A percentile compares a stretch with the other conserved stretches of the same genome.
Evolutionary conservation across 2,329 filamentous ascomycete species (phyloP).

Genomic region (Colletotrichum sp.): DNA sequence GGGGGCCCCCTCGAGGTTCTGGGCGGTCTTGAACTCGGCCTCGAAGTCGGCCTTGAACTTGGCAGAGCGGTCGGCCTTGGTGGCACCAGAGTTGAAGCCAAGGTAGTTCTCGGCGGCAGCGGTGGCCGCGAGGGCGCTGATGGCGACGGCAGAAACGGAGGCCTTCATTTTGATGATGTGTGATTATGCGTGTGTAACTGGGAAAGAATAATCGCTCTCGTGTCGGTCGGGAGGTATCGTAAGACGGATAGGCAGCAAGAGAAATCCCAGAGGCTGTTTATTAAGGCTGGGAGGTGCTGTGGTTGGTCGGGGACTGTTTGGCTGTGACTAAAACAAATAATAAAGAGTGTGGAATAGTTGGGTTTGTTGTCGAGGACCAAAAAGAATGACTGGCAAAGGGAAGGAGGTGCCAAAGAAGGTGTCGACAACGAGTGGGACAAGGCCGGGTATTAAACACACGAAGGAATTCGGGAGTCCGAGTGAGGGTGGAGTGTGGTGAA

Average conservation of each 20-base stretch:
- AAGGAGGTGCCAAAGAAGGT: background rate
- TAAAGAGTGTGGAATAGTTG: conserved; percentile 11
- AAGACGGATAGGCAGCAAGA: background rate
- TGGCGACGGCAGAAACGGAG: conserved; percentile 38
- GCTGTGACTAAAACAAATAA: conserved; percentile 4
- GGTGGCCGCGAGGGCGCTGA: conserved; percentile 43
- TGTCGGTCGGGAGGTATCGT: background rate
- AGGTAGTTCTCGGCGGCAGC: conserved; percentile 53
- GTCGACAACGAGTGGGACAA: conserved; percentile 11
- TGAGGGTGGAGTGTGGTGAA: background rate
- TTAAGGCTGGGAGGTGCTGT: background rate
- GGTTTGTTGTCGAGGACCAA: conserved; percentile 12
- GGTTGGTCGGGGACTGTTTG: conserved; percentile 1
- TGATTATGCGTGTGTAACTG: background rate
- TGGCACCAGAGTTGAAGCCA: conserved; percentile 59
- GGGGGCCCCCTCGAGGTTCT: conserved; percentile 49
- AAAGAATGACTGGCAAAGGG: conserved; percentile 14
- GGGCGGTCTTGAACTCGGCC: conserved; percentile 49
- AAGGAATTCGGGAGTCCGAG: background rate
- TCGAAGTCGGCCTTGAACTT: conserved; percentile 58
- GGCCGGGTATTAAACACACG: conserved; percentile 12
- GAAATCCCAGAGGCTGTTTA: background rate
- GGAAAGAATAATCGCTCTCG: background rate
- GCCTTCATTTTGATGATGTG: conserved; percentile 37
- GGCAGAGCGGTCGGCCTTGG: conserved; percentile 49